phyloP scores from a whole-genome alignment of 176 grass and related monocot species.

The Lolium perenne region DNA sequence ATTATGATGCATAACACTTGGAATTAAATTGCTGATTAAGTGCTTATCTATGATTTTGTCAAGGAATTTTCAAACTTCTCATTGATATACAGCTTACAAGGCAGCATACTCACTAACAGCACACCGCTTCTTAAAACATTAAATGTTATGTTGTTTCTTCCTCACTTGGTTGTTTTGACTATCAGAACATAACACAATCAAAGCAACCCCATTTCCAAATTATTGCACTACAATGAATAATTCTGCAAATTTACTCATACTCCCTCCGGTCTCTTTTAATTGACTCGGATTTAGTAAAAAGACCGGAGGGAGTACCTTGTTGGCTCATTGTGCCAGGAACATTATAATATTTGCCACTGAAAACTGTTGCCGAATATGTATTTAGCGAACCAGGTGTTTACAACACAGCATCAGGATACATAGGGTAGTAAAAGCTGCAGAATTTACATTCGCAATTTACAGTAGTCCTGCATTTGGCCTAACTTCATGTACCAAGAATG shows the following conservation, averaged over 20 bases:
- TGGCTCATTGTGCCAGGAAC: constrained; percentile 9
- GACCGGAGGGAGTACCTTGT: too few relatives aligned
- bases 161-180: constrained; percentile 11
- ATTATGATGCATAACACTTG: background rate
- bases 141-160: background rate
- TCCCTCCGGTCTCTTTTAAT: too few relatives aligned
- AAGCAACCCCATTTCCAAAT: constrained; percentile 15
- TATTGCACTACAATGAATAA: background rate
- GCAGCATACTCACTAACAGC: constrained; percentile 22
- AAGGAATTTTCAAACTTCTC: constrained; percentile 14
- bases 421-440: constrained; percentile 11
- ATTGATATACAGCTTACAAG: background rate
- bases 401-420: background rate
- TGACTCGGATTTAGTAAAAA: too few relatives aligned
- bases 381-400: background rate
- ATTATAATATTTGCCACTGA: constrained; percentile 8
- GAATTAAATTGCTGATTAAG: background rate
- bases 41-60: constrained; percentile 1
- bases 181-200: constrained; percentile 8
- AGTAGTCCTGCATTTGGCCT: background rate
- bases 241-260: background rate
- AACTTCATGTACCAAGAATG: constrained; percentile 18
- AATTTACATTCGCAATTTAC: constrained; percentile 17
- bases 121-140: background rate
- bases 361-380: constrained; percentile 27